Base-by-base conservation (phyloP, 164 flowering plant species). In the Kalanchoe fedtschenkoi region DNA sequence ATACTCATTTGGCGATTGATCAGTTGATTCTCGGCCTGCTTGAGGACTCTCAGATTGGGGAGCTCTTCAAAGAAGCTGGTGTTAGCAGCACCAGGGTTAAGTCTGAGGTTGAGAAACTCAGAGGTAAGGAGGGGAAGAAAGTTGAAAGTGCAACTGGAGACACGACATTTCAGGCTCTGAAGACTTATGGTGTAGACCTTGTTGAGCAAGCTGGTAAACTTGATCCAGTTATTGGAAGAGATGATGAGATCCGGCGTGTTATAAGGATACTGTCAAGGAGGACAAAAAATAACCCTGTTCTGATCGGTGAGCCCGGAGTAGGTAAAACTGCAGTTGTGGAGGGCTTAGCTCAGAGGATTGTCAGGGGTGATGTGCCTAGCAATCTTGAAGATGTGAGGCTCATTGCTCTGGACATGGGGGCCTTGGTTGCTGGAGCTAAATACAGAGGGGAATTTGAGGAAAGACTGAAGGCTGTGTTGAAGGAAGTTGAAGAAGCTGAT, bases 321-420 rank as follows among this genome's bases (percentile, higher is more conserved):
- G 97, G 97, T 13, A 91, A 91, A 68, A 91, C 96, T 0, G 93
- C 96, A 0, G 93, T 91, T 1, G 96, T 88, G 0, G 96, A 91
- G 62, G 97, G 97, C 0, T 72, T 91, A 30, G 97, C 96, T 2
- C 97, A 88, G 71, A 78, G 93, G 62, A 86, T 91, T 41, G 85
- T 88, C 5, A 73, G 81, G 38, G 93, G 96, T 3, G 96, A 91
- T 72, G 89, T 91, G 2, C 97, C 97, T 0, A 86, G 85, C 58
- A 86, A 86, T 68, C 77, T 91, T 44, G 62, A 75, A 28, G 91
- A 91, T 63, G 96, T 90, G 63, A 86, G 93, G 73, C 66, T 88
- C 39, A 71, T 90, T 10, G 90, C 97, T 1, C 62, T 89, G 77
- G 92, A 89, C 61, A 89, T 89, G 95, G 97, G 92, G 42, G 90